Evolutionary conservation across 164 flowering plant species (phyloP), one percentile per base, ranked within the genome.

Genomic region (Vitis rotundifolia): DNA sequence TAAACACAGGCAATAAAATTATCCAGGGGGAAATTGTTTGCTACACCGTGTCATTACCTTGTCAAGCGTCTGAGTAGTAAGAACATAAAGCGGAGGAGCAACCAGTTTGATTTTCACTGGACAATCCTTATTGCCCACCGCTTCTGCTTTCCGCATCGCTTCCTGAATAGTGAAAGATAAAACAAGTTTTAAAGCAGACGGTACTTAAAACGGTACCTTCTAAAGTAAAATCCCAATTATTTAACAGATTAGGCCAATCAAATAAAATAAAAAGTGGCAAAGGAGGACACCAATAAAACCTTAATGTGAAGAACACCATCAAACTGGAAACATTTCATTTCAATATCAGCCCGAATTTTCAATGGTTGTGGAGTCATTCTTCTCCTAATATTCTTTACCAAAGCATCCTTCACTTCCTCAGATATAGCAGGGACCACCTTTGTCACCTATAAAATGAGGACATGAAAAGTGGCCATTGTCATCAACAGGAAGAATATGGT

Each of bases 241-340:
- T n/a, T 12, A 22, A 28, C 11, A 28, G 63, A 47, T 18, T 15
- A 49, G 14, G 15, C 13, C 5, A 52, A 67, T 3, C 44, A 31
- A 19, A 61, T 49, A 5, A 18, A 58, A 9, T 0, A 49, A 26
- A 19, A 55, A 29, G 15, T 12, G n/a, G 13, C 4, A 15, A 29
- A 61, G 19, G 50, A 57, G 29, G 61, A 61, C 29, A 11, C 19
- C 9, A 65, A 74, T 28, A 51, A 54, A 18, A 90, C 99, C 97
- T 95, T 93, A 50, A 95, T 93, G 82, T 95, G 98, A 77, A 95
- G 92, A 77, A 95, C 92, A n/a, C 99, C 99, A 79, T 95, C 98
- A 82, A 91, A 90, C 81, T 90, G 93, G 67, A 93, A 91, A 77
- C 99, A 95, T 65, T 85, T 95, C 97, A 95, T 88, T 70, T 95